Percentiles rank a stretch among this genome's conserved stretches.
Conservation (phyloP, 768 basidiomycete genomes). For the Trametes maxima region DNA sequence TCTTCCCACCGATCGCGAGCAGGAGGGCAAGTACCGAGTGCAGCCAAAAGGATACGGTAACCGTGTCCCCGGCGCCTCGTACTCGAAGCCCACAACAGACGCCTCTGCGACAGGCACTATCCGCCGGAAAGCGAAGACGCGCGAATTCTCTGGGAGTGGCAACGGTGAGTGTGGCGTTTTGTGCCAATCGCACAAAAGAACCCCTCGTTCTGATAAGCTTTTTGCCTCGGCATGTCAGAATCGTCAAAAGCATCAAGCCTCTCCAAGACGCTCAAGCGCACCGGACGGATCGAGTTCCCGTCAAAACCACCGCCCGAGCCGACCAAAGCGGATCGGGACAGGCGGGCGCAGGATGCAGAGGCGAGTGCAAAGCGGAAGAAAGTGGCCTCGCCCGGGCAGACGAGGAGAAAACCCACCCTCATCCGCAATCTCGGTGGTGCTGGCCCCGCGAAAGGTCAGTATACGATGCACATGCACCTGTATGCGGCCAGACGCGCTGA, state of each 20-base stretch:
- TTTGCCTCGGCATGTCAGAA: conserved; percentile 6
- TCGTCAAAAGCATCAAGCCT: conserved; percentile 33
- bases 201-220: neutral
- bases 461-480: neutral
- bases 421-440: conserved; percentile 81
- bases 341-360: conserved; percentile 26
- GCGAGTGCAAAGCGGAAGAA: conserved; percentile 52
- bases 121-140: conserved; percentile 54
- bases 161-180: conserved; percentile 41
- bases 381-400: conserved; percentile 47
- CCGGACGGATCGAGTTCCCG: conserved; percentile 57
- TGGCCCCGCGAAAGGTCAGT: conserved; percentile 69
- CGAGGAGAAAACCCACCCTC: conserved; percentile 79
- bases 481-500: neutral
- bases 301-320: conserved; percentile 35
- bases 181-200: neutral
- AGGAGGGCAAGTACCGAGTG: conserved; percentile 73
- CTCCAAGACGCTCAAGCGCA: conserved; percentile 59
- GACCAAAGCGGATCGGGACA: conserved; percentile 9
- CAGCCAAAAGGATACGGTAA: conserved; percentile 70
- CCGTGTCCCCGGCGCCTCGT: conserved; percentile 60
- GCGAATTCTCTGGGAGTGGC: conserved; percentile 45
- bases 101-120: conserved; percentile 56
- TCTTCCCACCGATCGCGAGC: conserved; percentile 81
- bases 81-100: conserved; percentile 38